Percentiles rank a stretch among this genome's conserved stretches.
phyloP scores from a whole-genome alignment of 768 basidiomycete genomes.

The Xerocomus potaroensis region DNA sequence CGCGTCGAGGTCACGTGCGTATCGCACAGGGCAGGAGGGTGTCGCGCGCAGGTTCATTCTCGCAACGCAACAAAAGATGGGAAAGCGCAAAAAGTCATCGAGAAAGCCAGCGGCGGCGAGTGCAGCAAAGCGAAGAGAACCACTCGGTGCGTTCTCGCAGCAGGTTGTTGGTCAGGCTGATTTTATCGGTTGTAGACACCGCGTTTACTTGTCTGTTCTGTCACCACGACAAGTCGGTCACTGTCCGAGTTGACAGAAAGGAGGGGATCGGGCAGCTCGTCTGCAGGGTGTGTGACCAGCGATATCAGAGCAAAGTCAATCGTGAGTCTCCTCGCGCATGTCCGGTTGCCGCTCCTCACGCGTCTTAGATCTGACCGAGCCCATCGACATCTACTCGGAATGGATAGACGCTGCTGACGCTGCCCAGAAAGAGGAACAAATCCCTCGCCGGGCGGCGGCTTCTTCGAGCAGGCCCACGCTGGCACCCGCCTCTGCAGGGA shows the following conservation, averaged over 20 bases:
- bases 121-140: conserved; percentile 60
- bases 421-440: conserved; percentile 60
- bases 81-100: conserved; percentile 88
- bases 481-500: conserved; percentile 35
- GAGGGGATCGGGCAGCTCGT: conserved; percentile 77
- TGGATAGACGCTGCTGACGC: conserved; percentile 90
- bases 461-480: conserved; percentile 47
- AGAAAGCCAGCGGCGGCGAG: conserved; percentile 69
- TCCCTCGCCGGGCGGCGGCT: conserved; percentile 46
- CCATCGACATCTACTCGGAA: conserved; percentile 86
- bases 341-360: conserved; percentile 10
- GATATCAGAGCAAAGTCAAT: conserved; percentile 83
- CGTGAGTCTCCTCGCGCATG: conserved; percentile 46
- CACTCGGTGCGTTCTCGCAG: conserved; percentile 51
- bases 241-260: conserved; percentile 80
- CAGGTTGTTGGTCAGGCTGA: conserved; percentile 1
- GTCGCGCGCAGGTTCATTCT: too few relatives aligned
- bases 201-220: conserved; percentile 86
- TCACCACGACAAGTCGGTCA: conserved; percentile 86
- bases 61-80: conserved; percentile 55
- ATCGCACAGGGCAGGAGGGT: too few relatives aligned
- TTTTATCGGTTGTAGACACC: conserved; percentile 48
- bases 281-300: conserved; percentile 82
- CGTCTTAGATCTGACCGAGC: conserved; percentile 76
- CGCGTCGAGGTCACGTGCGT: conserved; percentile 34